phyloP scores from a whole-genome alignment of 192 early-diverging fungal species.

The Entomortierella beljakovae region DNA sequence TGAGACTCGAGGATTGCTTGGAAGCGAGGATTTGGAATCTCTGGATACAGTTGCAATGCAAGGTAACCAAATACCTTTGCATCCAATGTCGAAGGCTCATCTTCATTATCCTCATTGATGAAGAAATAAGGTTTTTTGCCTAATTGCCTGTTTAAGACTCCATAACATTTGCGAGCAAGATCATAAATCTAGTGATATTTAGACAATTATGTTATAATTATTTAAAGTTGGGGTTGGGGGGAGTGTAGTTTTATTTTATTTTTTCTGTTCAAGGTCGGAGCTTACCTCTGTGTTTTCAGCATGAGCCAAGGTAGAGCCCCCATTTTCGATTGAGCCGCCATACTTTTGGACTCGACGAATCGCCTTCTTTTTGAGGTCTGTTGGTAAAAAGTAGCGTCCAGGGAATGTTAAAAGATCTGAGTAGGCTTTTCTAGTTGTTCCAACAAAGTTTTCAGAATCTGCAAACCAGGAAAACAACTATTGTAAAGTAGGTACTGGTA shows the following conservation, averaged over 20 bases:
- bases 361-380: conserved; percentile 77
- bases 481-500: background rate
- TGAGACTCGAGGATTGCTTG: conserved; percentile 72
- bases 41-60: conserved; percentile 78
- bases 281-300: conserved; percentile 33
- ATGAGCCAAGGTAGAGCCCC: background rate
- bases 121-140: conserved; percentile 83
- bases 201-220: background rate
- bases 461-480: conserved; percentile 85
- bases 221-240: background rate
- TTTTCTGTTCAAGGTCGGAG: background rate
- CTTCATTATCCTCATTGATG: too few relatives aligned
- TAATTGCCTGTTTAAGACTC: conserved; percentile 73
- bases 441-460: conserved; percentile 81
- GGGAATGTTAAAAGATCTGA: conserved; percentile 76
- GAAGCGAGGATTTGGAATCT: conserved; percentile 74
- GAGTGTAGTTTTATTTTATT: too few relatives aligned
- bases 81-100: conserved; percentile 82
- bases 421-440: conserved; percentile 78
- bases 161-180: conserved; percentile 72
- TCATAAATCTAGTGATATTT: conserved; percentile 68
- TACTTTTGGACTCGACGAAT: conserved; percentile 69
- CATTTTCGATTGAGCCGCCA: conserved; percentile 50
- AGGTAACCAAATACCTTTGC: conserved; percentile 86
- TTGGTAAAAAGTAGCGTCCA: conserved; percentile 73